phyloP scores from a whole-genome alignment of 2,329 filamentous ascomycete genomes.

The Penicillium sp. region DNA sequence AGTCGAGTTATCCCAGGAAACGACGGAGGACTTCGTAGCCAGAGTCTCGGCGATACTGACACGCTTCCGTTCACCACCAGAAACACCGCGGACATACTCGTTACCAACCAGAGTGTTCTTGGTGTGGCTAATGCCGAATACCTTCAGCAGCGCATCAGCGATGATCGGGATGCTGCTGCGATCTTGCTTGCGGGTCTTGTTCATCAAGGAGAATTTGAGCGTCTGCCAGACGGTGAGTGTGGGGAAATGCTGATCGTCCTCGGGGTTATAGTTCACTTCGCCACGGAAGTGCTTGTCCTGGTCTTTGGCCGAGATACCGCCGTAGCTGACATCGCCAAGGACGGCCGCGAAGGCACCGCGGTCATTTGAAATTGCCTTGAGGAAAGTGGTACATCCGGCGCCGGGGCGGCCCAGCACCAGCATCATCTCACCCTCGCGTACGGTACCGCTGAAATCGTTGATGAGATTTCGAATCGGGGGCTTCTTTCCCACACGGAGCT shows the following conservation, averaged over 20 bases:
- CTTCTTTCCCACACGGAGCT: slow-evolving; percentile 45
- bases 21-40: slow-evolving; percentile 66
- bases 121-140: slow-evolving; percentile 74
- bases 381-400: slow-evolving; percentile 68
- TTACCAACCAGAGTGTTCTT: slow-evolving; percentile 71
- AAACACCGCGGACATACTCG: slow-evolving; percentile 65
- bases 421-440: slow-evolving; percentile 59
- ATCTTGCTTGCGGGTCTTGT: slow-evolving; percentile 66
- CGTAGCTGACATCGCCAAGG: slow-evolving; percentile 65
- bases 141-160: slow-evolving; percentile 64
- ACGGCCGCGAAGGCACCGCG: slow-evolving; percentile 61
- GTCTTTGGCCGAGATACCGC: slow-evolving; percentile 62
- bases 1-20: slow-evolving; percentile 76
- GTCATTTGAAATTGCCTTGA: slow-evolving; percentile 70
- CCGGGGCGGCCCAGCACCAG: slow-evolving; percentile 68
- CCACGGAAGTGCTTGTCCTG: slow-evolving; percentile 65
- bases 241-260: slow-evolving; percentile 72
- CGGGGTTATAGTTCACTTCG: slow-evolving; percentile 72
- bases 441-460: slow-evolving; percentile 62
- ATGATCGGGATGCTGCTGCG: slow-evolving; percentile 62
- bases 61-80: slow-evolving; percentile 74
- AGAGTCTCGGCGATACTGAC: slow-evolving; percentile 74
- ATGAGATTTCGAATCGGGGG: slow-evolving; percentile 54
- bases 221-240: slow-evolving; percentile 73
- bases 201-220: slow-evolving; percentile 66